These are phyloP conservation scores for Cystoderma amianthinum DNA, from an alignment of 768 basidiomycete genomes.

Conservation along the genomic window DNA sequence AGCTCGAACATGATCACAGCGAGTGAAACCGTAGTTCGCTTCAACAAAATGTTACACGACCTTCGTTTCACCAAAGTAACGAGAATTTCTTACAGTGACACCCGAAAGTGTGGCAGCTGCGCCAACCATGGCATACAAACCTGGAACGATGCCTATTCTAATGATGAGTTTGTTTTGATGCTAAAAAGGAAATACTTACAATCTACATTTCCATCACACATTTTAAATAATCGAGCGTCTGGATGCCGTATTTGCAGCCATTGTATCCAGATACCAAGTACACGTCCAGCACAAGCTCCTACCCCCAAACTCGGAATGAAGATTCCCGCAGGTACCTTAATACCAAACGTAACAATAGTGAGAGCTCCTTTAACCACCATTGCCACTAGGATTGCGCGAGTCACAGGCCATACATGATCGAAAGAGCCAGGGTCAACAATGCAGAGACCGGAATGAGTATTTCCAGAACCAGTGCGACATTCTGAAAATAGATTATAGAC, in stretches of 20 bases:
- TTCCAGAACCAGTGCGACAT: conserved; percentile 53
- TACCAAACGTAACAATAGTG: conserved; percentile 89
- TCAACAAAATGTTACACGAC: too few species aligned
- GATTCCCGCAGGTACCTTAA: conserved; percentile 88
- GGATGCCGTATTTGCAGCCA: conserved; percentile 65
- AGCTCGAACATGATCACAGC: conserved; percentile 96
- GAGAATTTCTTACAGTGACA: conserved; percentile 63
- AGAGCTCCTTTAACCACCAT: conserved; percentile 76
- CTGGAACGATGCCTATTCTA: conserved; percentile 64
- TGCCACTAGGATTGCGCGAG: conserved; percentile 62
- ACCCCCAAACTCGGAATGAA: conserved; percentile 96
- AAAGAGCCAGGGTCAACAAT: conserved; percentile 53
- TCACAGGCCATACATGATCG: conserved; percentile 52
- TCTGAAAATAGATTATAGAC: conserved; percentile 90
- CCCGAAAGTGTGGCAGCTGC: conserved; percentile 92
- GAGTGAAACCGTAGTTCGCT: conserved; percentile 87
- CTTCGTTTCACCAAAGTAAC: neutral
- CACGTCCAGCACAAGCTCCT: conserved; percentile 88
- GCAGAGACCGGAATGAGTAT: conserved; percentile 65
- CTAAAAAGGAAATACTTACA: conserved; percentile 34
- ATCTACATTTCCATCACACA: conserved; percentile 55
- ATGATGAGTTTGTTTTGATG: neutral
- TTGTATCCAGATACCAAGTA: conserved; percentile 78
- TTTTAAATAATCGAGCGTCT: conserved; percentile 48
- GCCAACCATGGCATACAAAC: conserved; percentile 93